Base-by-base conservation (phyloP, 768 basidiomycete genomes). In the Collybiopsis confluens region DNA sequence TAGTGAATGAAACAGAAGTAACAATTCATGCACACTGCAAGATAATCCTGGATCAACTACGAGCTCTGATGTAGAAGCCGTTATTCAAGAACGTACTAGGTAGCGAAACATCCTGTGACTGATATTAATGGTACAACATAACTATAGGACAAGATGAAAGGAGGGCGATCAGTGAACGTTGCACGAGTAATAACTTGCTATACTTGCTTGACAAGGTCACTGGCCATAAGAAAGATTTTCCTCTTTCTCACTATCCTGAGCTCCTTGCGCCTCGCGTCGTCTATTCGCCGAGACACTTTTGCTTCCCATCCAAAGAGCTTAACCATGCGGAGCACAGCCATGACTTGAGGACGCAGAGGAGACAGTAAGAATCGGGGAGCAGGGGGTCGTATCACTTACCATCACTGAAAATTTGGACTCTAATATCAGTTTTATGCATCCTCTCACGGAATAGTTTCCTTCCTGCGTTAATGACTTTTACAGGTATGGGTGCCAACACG, bases 291-390 rank as follows among this genome's bases (percentile, higher is more conserved):
- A 38, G 69, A 67, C 54, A 79, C 70, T 23, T 72, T 65, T 56
- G 79, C 75, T 75, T 76, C 62, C 62, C 80, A 64, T 15, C 62
- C 80, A 55, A 82, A 82, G 56, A 80, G 66, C 65, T 79, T 79
- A 62, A 77, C 64, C 70, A 80, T 76, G 16, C 77, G 71, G 10
- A 77, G 58, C 26, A 70, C 66, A 44, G 63, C 63, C 54, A 73
- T 61, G 4, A 60, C 72, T 70, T 42, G 75, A 77, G 16, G 69
- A 76, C 10, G 10, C 13, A 27, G 4, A 15, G 9, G 47, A 11
- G 11, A 26, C 52, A 11, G 41, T 54, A 33, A 54, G 23, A n/a
- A n/a, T n/a, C n/a, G n/a, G n/a, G n/a, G n/a, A n/a, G n/a, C n/a
- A n/a, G n/a, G n/a, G n/a, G n/a, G n/a, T n/a, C n/a, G n/a, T 20